Percentiles rank a stretch among this genome's conserved stretches.
Conservation (phyloP, 139 green algal species). For the Pseudopediastrum boryanum region DNA sequence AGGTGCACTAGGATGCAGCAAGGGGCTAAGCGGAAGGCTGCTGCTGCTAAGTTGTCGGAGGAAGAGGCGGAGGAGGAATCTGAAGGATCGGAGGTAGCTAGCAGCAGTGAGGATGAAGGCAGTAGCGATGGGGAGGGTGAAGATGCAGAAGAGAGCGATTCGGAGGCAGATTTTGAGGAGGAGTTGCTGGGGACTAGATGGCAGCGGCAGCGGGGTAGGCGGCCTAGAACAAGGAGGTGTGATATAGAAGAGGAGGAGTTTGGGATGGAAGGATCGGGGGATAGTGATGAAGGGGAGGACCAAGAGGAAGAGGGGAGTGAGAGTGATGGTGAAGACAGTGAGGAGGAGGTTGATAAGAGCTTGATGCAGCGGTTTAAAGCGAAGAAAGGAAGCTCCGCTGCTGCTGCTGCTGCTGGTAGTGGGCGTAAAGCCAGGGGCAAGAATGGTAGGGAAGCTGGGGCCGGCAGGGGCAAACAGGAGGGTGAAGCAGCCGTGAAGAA, state of each 20-base stretch:
- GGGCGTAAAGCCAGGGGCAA: not conserved
- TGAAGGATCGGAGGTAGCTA: not conserved
- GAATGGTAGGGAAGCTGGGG: not conserved
- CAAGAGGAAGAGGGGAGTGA: not conserved
- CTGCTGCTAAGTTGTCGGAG: not conserved
- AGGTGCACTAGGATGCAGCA: not conserved
- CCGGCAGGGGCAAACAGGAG: not conserved
- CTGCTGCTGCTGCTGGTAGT: not conserved
- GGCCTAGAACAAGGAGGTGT: not conserved
- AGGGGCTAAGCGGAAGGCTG: not conserved
- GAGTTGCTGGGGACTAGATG: not conserved
- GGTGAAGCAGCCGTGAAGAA: not conserved
- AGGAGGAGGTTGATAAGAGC: not conserved
- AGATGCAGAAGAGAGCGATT: not conserved
- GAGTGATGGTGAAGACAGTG: not conserved
- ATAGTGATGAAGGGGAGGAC: too few species aligned
- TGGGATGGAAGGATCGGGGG: not conserved
- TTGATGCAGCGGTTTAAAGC: not conserved
- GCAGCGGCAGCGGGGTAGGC: conserved; percentile 4
- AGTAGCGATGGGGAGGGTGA: not conserved
- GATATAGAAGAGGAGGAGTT: not conserved
- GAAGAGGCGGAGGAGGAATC: not conserved
- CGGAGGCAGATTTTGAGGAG: not conserved
- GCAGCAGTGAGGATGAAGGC: not conserved
- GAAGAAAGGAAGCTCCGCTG: not conserved